A percentile compares a stretch with the other conserved stretches of the same genome.
phyloP scores from a whole-genome alignment of 1,139 yeast species.

The Suhomyces chickasaworum region DNA sequence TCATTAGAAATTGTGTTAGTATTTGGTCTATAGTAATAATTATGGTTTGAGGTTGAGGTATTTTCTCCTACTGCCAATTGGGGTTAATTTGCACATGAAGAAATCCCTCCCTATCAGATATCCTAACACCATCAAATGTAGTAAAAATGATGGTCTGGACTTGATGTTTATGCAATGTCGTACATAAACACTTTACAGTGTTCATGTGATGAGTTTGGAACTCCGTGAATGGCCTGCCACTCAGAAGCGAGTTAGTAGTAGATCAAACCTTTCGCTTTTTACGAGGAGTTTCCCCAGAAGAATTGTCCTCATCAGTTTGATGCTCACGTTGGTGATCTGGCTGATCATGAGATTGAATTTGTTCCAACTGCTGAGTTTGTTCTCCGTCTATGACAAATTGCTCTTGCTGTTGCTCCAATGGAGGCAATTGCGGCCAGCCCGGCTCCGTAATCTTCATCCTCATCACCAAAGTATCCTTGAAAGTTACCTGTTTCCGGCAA shows the following conservation, averaged over 20 bases:
- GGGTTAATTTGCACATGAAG: background rate
- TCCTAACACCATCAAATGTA: background rate
- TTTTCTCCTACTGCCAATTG: background rate
- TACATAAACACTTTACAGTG: background rate
- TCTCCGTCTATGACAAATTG: constrained; percentile 12
- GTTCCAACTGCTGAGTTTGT: constrained; percentile 6
- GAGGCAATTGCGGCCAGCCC: constrained; percentile 21
- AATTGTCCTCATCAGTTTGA: background rate
- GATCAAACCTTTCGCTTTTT: background rate
- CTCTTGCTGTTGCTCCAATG: background rate
- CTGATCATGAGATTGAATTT: background rate
- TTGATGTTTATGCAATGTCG: background rate
- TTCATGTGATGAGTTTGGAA: background rate
- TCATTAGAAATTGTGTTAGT: background rate
- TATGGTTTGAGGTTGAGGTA: background rate
- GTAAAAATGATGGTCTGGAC: background rate
- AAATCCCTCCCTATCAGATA: background rate
- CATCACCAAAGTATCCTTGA: constrained; percentile 43
- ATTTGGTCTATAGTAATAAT: too few relatives aligned
- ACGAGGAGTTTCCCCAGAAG: background rate
- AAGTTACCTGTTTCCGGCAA: constrained; percentile 43
- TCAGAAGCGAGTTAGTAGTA: background rate
- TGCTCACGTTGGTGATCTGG: background rate
- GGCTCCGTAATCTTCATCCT: constrained; percentile 30
- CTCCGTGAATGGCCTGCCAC: background rate